phyloP scores from a whole-genome alignment of 2,329 filamentous ascomycete genomes.

The Penicillium nordicum region DNA sequence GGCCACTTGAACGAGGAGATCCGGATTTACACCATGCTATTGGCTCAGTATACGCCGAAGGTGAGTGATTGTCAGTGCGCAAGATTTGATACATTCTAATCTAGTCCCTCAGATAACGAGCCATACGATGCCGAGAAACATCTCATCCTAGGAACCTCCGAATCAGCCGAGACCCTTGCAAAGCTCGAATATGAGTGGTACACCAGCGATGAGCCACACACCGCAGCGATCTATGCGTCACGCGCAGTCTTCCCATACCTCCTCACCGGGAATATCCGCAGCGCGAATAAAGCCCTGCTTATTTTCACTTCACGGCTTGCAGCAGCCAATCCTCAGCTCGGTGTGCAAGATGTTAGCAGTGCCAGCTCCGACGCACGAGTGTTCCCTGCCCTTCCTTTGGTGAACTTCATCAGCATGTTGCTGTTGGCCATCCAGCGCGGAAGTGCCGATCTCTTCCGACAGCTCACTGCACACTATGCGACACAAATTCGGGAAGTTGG shows the following conservation, averaged over 20 bases:
- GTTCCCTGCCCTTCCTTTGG: constrained; percentile 85
- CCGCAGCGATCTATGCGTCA: constrained; percentile 78
- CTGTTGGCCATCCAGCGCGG: constrained; percentile 80
- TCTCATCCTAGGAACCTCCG: constrained; percentile 80
- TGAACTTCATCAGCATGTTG: constrained; percentile 89
- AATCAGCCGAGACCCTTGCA: constrained; percentile 76
- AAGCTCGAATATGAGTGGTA: constrained; percentile 94
- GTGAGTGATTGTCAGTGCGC: constrained; percentile 34
- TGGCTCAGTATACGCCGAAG: constrained; percentile 81
- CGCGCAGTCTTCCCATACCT: constrained; percentile 89
- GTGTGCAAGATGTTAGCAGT: constrained; percentile 76
- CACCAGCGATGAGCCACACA: constrained; percentile 79
- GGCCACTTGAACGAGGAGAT: constrained; percentile 86
- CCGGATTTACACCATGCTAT: constrained; percentile 91
- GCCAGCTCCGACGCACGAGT: constrained; percentile 70
- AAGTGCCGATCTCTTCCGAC: constrained; percentile 71
- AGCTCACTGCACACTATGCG: constrained; percentile 78
- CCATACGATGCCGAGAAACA: constrained; percentile 92
- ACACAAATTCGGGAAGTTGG: constrained; percentile 71
- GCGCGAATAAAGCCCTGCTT: constrained; percentile 77
- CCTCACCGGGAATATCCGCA: constrained; percentile 82
- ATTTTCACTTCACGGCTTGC: constrained; percentile 68
- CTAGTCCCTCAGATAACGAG: constrained; percentile 64
- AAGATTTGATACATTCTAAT: constrained; percentile 14
- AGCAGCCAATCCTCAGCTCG: constrained; percentile 57